phyloP scores from a whole-genome alignment of 768 basidiomycete genomes.

The Suillus hirtellus region DNA sequence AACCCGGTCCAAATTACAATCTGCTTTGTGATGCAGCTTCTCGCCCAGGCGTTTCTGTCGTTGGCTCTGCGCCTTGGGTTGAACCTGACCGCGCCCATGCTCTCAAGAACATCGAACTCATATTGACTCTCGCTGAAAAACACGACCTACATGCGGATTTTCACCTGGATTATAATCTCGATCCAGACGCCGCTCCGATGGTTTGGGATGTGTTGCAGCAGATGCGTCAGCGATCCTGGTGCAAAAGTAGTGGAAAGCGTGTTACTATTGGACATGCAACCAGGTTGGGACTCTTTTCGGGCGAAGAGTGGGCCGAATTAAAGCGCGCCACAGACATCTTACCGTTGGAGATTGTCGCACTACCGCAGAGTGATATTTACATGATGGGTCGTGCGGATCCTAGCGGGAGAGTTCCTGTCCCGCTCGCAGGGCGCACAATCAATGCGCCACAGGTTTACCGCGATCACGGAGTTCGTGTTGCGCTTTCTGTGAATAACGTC shows the following conservation, averaged over 20 bases:
- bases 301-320: conserved; percentile 46
- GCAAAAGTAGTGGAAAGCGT: conserved; percentile 24
- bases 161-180: conserved; percentile 68
- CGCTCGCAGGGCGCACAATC: conserved; percentile 53
- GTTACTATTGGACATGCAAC: conserved; percentile 65
- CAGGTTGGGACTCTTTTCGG: conserved; percentile 52
- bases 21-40: conserved; percentile 46
- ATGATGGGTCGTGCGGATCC: conserved; percentile 54
- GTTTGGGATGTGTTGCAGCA: conserved; percentile 54
- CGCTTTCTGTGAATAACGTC: conserved; percentile 65
- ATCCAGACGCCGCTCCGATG: conserved; percentile 49
- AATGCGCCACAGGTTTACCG: conserved; percentile 49
- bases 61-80: conserved; percentile 69
- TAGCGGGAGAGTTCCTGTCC: conserved; percentile 26
- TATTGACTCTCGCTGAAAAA: conserved; percentile 47
- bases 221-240: conserved; percentile 33
- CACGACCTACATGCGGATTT: conserved; percentile 53
- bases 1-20: conserved; percentile 45
- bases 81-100: conserved; percentile 50
- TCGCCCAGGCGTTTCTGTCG: conserved; percentile 43
- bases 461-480: conserved; percentile 48
- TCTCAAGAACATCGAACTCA: conserved; percentile 51
- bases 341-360: conserved; percentile 53
- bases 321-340: conserved; percentile 38
- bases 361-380: conserved; percentile 68